Evolutionary conservation across 164 flowering plant species (phyloP).

Genomic region (Nelumbo lutea): DNA sequence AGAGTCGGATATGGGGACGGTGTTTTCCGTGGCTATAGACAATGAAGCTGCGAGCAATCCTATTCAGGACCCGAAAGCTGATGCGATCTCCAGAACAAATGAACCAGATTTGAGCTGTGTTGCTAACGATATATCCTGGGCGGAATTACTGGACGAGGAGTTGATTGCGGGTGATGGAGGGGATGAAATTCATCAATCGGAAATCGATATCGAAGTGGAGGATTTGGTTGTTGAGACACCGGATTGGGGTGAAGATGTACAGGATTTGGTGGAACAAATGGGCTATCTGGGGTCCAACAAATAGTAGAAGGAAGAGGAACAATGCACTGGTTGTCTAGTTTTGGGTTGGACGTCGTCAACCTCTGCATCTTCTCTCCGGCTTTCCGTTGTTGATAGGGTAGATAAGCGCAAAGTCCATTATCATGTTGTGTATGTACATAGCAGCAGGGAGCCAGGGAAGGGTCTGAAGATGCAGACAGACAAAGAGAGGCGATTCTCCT

Average conservation of each 20-base stretch:
- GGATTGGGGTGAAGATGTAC: constrained; percentile 42
- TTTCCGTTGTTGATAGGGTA: not conserved
- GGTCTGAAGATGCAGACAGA: constrained; percentile 2
- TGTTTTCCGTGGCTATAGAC: constrained; percentile 27
- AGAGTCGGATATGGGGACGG: constrained; percentile 33
- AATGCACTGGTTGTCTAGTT: not conserved
- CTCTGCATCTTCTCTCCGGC: not conserved
- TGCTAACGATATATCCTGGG: constrained; percentile 30
- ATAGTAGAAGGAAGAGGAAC: constrained; percentile 15
- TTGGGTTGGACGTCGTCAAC: not conserved
- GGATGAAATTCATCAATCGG: constrained; percentile 26
- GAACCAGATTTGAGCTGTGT: constrained; percentile 16
- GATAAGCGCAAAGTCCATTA: not conserved
- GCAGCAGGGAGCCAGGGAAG: not conserved
- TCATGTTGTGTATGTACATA: not conserved
- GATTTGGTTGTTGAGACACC: constrained; percentile 28
- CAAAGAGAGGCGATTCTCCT: not conserved
- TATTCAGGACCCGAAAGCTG: constrained; percentile 9
- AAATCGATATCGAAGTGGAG: constrained; percentile 38
- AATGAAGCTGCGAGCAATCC: constrained; percentile 26
- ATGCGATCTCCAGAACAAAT: not conserved
- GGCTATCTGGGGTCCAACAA: constrained; percentile 25
- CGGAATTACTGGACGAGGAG: constrained; percentile 37
- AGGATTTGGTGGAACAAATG: constrained; percentile 49
- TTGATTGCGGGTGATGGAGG: constrained; percentile 22